phyloP scores from a whole-genome alignment of 352 stramenopile genomes.

The Phytophthora constricta region DNA sequence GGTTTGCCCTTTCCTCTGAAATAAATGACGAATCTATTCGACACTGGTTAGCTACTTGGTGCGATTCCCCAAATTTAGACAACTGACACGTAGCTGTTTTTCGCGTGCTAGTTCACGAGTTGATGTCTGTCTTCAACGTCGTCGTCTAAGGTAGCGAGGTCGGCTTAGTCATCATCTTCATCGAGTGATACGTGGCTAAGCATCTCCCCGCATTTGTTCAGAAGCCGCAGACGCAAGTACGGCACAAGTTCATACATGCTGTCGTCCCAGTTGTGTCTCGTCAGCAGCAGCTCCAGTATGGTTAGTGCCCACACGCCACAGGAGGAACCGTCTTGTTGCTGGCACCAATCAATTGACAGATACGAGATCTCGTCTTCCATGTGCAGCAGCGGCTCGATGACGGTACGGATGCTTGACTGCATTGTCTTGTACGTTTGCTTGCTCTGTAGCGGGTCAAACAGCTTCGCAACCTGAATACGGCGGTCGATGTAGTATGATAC shows the following conservation, averaged over 20 bases:
- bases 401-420: neutral
- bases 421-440: slow-evolving; percentile 1
- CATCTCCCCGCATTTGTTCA: neutral
- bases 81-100: no score
- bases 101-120: no score
- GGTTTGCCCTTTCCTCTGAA: no score
- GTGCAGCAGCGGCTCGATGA: neutral
- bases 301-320: slow-evolving; percentile 8
- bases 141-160: no score
- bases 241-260: neutral
- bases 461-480: neutral
- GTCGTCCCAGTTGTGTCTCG: neutral
- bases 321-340: slow-evolving; percentile 10
- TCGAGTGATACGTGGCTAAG: neutral
- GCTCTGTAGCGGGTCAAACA: slow-evolving; percentile 9
- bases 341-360: slow-evolving; percentile 8
- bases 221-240: neutral
- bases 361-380: slow-evolving; percentile 2
- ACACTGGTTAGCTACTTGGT: no score
- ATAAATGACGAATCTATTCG: no score
- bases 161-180: neutral
- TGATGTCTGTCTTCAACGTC: no score
- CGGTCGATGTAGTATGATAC: slow-evolving; percentile 4
- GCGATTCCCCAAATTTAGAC: no score
- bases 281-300: neutral